Evolutionary conservation across 129 eudicot species (phyloP).

Genomic region (Tagetes erecta): DNA sequence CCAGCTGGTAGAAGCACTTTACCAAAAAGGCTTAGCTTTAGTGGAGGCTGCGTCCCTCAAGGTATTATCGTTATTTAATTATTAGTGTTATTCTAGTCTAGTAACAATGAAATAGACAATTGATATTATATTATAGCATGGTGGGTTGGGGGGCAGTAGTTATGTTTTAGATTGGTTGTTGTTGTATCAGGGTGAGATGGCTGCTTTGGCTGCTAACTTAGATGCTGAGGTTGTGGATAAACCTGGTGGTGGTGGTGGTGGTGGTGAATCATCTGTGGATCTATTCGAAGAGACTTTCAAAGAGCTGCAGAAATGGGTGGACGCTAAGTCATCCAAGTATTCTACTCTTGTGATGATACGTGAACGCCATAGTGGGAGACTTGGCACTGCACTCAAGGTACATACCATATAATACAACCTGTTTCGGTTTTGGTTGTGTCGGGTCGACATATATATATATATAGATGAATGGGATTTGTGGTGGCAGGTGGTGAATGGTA

Average conservation of each 20-base stretch:
- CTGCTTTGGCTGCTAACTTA: constrained; percentile 39
- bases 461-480: background rate
- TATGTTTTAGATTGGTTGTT: constrained; percentile 6
- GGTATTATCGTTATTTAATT: constrained; percentile 38
- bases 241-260: constrained; percentile 16
- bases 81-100: constrained; percentile 13
- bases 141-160: background rate
- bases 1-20: constrained; percentile 84
- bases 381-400: constrained; percentile 95
- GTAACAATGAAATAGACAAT: background rate
- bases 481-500: constrained; percentile 63
- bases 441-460: background rate
- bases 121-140: too few relatives aligned
- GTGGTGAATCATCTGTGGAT: constrained; percentile 30
- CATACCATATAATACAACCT: background rate
- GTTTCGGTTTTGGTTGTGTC: background rate
- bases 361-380: constrained; percentile 69
- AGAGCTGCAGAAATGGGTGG: constrained; percentile 89
- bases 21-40: constrained; percentile 93
- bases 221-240: constrained; percentile 44
- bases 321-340: constrained; percentile 62
- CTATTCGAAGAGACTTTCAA: constrained; percentile 75
- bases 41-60: constrained; percentile 65
- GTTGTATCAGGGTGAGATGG: constrained; percentile 56
- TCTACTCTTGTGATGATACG: constrained; percentile 69